Evolutionary conservation across 257 asterid genomes (phyloP), one percentile per base, ranked within the genome.

Genomic region (Petunia axillaris): DNA sequence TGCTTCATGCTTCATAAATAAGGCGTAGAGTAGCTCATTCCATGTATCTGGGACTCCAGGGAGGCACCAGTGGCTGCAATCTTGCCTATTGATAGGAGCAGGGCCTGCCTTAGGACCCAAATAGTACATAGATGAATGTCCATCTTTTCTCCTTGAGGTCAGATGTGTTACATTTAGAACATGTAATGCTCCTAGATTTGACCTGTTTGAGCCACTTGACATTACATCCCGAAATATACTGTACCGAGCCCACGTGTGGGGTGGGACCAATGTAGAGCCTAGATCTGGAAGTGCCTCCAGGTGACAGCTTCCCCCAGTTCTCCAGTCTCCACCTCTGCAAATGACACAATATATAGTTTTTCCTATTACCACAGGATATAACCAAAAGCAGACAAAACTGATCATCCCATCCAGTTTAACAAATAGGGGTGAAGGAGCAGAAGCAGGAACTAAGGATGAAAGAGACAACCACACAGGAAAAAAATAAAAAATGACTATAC

Each of bases 41-140:
- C 98, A 94, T 43, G 97, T 64, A 80, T 94, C 98, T 1, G 97
- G 98, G 5, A 95, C 91, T 2, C 98, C 98, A 0, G 98, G 98
- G 37, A 95, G 85, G 54, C 98, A 95, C 98, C 98, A 94, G 77
- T 95, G 98, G 88, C 98, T 95, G 89, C 98, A 95, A 81, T 95
- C 98, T 82, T 95, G 98, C 85, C 91, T 80, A 77, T 82, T 92
- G 63, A 87, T 54, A 50, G 97, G 87, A 0, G 93, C 95, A 6
- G 88, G 93, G 36, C 97, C 91, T 0, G 14, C 35, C 3, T 46
- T 48, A 39, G 91, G 92, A 9, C 97, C 97, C 84, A 91, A 84
- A 87, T 95, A 95, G 65, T 93, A 93, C 78, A 93, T 16, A n/a
- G 98, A 94, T 7, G 96, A 88, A 79, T 93, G 98, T 50, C 97